A percentile compares a stretch with the other conserved stretches of the same genome.
Evolutionary conservation across 2,329 filamentous ascomycete genomes (phyloP).

Genomic region (Penicillium concentricum): DNA sequence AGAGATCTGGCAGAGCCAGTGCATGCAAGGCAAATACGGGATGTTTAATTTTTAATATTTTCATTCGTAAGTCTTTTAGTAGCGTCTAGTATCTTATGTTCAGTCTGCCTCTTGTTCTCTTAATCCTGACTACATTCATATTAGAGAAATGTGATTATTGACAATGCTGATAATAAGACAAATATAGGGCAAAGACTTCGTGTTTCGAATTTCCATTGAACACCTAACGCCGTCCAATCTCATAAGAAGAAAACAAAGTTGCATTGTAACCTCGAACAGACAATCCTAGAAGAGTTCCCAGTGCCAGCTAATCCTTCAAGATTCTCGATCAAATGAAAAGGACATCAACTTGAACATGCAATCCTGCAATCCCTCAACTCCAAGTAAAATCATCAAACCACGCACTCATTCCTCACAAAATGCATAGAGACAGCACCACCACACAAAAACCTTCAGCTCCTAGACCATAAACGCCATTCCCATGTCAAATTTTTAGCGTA

Average conservation of each 20-base stretch:
- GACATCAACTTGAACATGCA: not conserved
- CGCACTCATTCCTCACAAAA: not conserved
- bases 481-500: not conserved
- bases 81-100: not conserved
- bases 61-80: not conserved
- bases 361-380: not conserved
- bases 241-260: not conserved
- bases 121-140: too few relatives aligned
- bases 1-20: constrained; percentile 18
- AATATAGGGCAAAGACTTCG: not conserved
- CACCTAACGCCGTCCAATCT: not conserved
- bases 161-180: not conserved
- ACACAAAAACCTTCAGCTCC: not conserved
- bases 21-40: constrained; percentile 4
- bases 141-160: not conserved
- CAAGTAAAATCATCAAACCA: not conserved
- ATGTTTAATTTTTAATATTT: not conserved
- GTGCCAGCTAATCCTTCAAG: not conserved
- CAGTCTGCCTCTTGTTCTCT: too few relatives aligned
- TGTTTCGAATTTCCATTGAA: not conserved
- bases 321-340: not conserved
- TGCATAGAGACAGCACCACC: not conserved
- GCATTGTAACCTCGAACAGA: not conserved
- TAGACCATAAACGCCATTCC: not conserved
- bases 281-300: not conserved